phyloP scores from a whole-genome alignment of 768 basidiomycete species.

The Xerocomus potaroensis region DNA sequence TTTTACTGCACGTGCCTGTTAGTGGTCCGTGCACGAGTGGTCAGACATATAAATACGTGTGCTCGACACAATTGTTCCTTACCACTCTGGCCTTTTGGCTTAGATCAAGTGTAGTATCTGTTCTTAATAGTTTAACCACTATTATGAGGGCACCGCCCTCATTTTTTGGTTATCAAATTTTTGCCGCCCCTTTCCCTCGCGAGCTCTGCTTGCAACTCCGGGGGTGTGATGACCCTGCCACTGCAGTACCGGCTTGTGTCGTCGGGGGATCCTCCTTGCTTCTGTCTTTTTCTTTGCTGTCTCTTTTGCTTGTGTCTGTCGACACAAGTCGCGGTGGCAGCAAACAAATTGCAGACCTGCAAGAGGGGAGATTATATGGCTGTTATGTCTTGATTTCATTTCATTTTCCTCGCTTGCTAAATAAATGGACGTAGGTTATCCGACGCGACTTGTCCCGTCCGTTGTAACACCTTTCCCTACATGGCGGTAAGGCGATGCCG shows the following conservation, averaged over 20 bases:
- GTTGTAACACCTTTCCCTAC: neutral
- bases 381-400: too few species aligned
- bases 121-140: slow-evolving; percentile 60
- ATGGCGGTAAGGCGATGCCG: slow-evolving; percentile 1
- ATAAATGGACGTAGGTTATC: too few species aligned
- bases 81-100: slow-evolving; percentile 55
- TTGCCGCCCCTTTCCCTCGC: slow-evolving; percentile 22
- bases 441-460: neutral
- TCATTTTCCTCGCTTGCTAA: too few species aligned
- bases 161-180: slow-evolving; percentile 52
- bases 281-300: slow-evolving; percentile 20
- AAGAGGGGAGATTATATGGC: too few species aligned
- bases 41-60: neutral
- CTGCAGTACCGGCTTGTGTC: slow-evolving; percentile 49
- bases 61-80: slow-evolving; percentile 8
- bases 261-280: slow-evolving; percentile 48
- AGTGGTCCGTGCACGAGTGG: neutral
- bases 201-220: slow-evolving; percentile 44
- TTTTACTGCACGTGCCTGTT: neutral
- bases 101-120: slow-evolving; percentile 80
- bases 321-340: neutral
- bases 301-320: neutral
- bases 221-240: slow-evolving; percentile 38
- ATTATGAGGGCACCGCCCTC: slow-evolving; percentile 52
- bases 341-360: slow-evolving; percentile 19